phyloP scores from a whole-genome alignment of 768 basidiomycete genomes.

The Sarcodon sp. region DNA sequence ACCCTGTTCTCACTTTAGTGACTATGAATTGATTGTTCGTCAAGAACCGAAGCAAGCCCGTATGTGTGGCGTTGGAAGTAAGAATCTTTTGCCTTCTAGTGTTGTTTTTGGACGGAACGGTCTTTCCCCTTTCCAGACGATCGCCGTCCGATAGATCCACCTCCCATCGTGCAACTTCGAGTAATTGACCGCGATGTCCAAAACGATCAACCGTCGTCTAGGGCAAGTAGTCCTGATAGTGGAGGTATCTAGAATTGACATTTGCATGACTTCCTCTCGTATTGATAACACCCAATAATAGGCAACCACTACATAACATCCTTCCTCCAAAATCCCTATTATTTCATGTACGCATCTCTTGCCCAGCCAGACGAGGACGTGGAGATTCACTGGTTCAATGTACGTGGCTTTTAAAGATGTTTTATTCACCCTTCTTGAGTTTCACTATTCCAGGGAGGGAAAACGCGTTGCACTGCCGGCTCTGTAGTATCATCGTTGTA shows the following conservation, averaged over 20 bases:
- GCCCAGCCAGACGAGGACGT: slow-evolving; percentile 83
- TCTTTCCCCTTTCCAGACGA: slow-evolving; percentile 42
- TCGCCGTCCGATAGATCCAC: slow-evolving; percentile 93
- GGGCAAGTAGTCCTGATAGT: not conserved
- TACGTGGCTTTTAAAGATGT: slow-evolving; percentile 13
- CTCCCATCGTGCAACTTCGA: slow-evolving; percentile 90
- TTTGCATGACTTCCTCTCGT: not conserved
- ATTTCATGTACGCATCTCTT: slow-evolving; percentile 89
- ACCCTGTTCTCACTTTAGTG: slow-evolving; percentile 29
- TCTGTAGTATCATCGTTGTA: slow-evolving; percentile 85
- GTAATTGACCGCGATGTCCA: slow-evolving; percentile 54
- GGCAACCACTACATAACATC: slow-evolving; percentile 31
- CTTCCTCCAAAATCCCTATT: slow-evolving; percentile 85
- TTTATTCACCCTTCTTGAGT: slow-evolving; percentile 1
- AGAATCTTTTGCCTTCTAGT: slow-evolving; percentile 27
- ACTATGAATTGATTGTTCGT: slow-evolving; percentile 76
- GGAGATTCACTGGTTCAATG: slow-evolving; percentile 81
- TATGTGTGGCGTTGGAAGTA: slow-evolving; percentile 84
- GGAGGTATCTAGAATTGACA: not conserved
- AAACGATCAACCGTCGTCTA: slow-evolving; percentile 3
- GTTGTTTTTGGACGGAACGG: not conserved
- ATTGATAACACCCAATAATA: not conserved
- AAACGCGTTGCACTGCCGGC: slow-evolving; percentile 85
- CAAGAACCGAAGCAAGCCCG: slow-evolving; percentile 89
- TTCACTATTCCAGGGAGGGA: slow-evolving; percentile 48